Evolutionary conservation across 1,139 yeast genomes (phyloP), one percentile per base, ranked within the genome.

Genomic region (Hyphopichia burtonii): DNA sequence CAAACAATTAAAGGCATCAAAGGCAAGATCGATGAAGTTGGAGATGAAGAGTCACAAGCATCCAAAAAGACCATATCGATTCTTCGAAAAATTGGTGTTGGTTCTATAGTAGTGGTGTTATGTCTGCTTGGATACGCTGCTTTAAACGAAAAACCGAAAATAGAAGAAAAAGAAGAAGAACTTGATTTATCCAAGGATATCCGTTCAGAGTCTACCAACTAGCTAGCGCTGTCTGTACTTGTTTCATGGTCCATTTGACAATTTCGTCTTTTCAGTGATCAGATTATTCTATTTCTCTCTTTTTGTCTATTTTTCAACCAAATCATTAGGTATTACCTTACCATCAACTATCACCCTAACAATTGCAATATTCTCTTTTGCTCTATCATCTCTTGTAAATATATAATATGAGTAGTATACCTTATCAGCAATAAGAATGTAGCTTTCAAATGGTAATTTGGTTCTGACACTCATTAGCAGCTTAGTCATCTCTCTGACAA

Each of bases 111-210:
- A 4, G 56, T 61, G 6, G 72, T 69, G 1, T 37, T 72, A 9
- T 65, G 65, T 31, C 63, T 70, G 42, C 51, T 72, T 34, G 54
- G 61, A 28, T 68, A 66, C 63, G 67, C 71, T 30, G 64, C 71
- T 36, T 49, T 56, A 4, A 47, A 44, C 34, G 45, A 45, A 3
- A 55, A 52, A 18, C 46, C 35, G 3, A 3, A 48, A 15, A 52
- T 55, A 15, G 40, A 33, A 2, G 53, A 48, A 18, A 43, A 37
- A 7, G 51, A 47, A n/a, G 48, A 47, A 12, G 37, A 56, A 2
- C 44, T 40, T 4, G 60, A 61, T 41, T 51, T 63, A 35, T 35
- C 50, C 14, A 51, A 57, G 37, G 68, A 63, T 44, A 47, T 63
- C 3, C 46, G 66, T 34, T 44, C 48, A 20, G 23, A 20, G 5